Base-by-base conservation (phyloP, 768 basidiomycete species). In the Glaciozyma antarctica region DNA sequence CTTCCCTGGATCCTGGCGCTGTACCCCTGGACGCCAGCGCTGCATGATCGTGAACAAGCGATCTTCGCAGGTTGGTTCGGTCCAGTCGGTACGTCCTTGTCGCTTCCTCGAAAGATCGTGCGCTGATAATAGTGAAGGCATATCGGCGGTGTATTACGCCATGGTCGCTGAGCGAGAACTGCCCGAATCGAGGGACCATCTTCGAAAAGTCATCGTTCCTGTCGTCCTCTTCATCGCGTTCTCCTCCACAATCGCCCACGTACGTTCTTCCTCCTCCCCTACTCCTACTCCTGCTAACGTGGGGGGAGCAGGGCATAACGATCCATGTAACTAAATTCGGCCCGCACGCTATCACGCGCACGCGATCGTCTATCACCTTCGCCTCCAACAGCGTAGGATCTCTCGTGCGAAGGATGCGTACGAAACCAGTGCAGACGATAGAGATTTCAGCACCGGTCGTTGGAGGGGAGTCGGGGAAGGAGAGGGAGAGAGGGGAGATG, bases 241-340 rank as follows among this genome's bases (percentile, higher is more conserved):
- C 53, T 75, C 74, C 0, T 77, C 76, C 19, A 74, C 77, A 4
- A 64, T 78, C 57, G 73, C 77, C 0, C 77, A 78, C 57, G 78
- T 70, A 2, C 13, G 8, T 60, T 66, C 52, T 15, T 62, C 5
- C 24, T 13, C 32, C 22, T 32, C 65, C 78, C 77, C 93, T 71
- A 89, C 10, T 89, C 88, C 19, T 10, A 26, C 21, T 9, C 16
- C 13, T 5, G 10, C 13, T 15, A 30, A 24, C 32, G 6, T 43
- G 8, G n/a, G 2, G 7, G 19, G 5, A 45, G 15, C 51, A 64
- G 71, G 74, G 74, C 41, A 69, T 77, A 48, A 77, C 77, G 3
- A 77, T 79, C 53, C 78, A 77, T 2, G 32, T 77, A 48, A 74
- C 74, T 26, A 76, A 76, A 56, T 55, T 55, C 32, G 64, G 62